A percentile compares a stretch with the other conserved stretches of the same genome.
Evolutionary conservation across 2,329 filamentous ascomycete genomes (phyloP).

Genomic region (Talaromyces islandicus): DNA sequence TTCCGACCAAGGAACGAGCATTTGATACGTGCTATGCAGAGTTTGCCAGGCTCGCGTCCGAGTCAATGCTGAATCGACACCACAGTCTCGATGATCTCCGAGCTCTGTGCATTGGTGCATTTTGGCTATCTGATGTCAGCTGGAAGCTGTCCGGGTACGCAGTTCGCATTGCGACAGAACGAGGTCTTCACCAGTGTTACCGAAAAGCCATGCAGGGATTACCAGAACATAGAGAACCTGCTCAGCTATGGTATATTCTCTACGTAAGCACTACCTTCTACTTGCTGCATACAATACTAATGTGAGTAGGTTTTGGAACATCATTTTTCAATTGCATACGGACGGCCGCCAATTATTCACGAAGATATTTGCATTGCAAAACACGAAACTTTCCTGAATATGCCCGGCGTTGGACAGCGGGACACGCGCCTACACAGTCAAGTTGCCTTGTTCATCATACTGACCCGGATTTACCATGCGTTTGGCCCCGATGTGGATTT

Average conservation of each 20-base stretch:
- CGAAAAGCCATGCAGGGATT: slow-evolving; percentile 34
- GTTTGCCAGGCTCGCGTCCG: slow-evolving; percentile 47
- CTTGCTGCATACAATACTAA: background rate
- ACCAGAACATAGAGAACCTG: slow-evolving; percentile 31
- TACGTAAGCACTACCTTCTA: slow-evolving; percentile 26
- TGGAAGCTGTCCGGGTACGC: slow-evolving; percentile 42
- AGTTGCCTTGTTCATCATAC: slow-evolving; percentile 39
- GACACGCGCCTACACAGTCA: slow-evolving; percentile 36
- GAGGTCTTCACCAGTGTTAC: slow-evolving; percentile 38
- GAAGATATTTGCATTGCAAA: slow-evolving; percentile 33
- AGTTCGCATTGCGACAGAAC: slow-evolving; percentile 38
- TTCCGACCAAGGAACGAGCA: slow-evolving; percentile 39
- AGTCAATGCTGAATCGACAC: slow-evolving; percentile 48
- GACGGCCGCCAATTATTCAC: slow-evolving; percentile 39
- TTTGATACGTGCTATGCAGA: slow-evolving; percentile 48
- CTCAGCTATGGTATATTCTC: slow-evolving; percentile 36
- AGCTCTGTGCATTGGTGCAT: slow-evolving; percentile 49
- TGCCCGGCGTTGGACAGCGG: slow-evolving; percentile 25
- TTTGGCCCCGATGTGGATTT: slow-evolving; percentile 39
- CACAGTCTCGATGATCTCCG: slow-evolving; percentile 48
- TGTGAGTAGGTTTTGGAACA: slow-evolving; percentile 32
- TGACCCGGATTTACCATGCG: slow-evolving; percentile 39
- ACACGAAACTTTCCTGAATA: slow-evolving; percentile 27
- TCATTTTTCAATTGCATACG: slow-evolving; percentile 41
- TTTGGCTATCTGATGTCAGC: slow-evolving; percentile 51